Base-by-base conservation (phyloP, 768 basidiomycete species). In the Pluteus cervinus region DNA sequence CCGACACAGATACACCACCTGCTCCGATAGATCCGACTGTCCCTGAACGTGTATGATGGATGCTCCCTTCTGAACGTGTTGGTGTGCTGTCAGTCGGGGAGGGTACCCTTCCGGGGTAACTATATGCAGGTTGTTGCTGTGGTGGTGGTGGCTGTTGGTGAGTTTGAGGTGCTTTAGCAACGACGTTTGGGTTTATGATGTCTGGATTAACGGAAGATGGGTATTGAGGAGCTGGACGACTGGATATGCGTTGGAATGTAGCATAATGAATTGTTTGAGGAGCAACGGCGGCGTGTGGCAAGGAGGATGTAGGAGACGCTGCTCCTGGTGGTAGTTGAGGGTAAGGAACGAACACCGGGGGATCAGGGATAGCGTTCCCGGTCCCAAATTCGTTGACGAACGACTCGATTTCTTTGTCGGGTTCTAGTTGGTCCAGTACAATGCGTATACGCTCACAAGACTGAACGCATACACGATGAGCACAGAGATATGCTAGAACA, bases 361-460 rank as follows among this genome's bases (percentile, higher is more conserved):
- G 75, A 39, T 88, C 84, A 1, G 84, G 80, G 35, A 97, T 89
- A 25, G 71, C 55, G 49, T 75, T 79, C 7, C 92, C 94, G 4
- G 92, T 96, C 4, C 89, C 91, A 50, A 87, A 87, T 45, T 83
- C 78, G 30, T 77, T 75, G 8, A 94, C 88, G 48, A 97, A 97
- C 54, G 74, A 76, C 44, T 85, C 78, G 55, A 91, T 73, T 47
- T 98, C 96, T 20, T 72, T 76, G 31, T 81, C 81, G 0, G 90
- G 76, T 42, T 94, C 91, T 43, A 93, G 70, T 36, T 83, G 76
- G 55, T 99, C 94, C 16, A 98, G 71, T 6, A 83, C 74, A 18
- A 86, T 76, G 23, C 94, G 79, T 37, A 93, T 70, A 24, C 78
- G 71, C 65, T 99, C 96, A 56, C 93, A 97, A 1, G 89, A 88